A percentile compares a stretch with the other conserved stretches of the same genome.
These are phyloP conservation scores for Xerophyta viscosa DNA, from an alignment of 106 monocot genomes.

Conservation along the genomic window DNA sequence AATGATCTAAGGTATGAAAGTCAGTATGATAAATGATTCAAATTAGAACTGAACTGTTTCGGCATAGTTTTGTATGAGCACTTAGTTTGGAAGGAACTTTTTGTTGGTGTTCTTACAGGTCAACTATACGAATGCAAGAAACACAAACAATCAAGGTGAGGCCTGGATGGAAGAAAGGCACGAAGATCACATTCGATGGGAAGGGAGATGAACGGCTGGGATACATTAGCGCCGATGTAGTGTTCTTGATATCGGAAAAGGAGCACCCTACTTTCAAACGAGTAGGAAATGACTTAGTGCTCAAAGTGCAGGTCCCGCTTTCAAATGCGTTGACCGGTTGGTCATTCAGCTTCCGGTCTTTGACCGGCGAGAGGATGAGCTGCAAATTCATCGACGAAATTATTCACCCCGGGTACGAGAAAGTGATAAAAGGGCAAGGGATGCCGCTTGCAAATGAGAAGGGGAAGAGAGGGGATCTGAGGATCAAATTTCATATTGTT, in stretches of 20 bases:
- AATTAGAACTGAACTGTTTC: no score
- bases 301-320: conserved; percentile 55
- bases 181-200: conserved; percentile 46
- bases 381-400: conserved; percentile 46
- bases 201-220: conserved; percentile 56
- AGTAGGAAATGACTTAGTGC: conserved; percentile 53
- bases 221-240: conserved; percentile 35
- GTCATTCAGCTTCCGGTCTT: conserved; percentile 45
- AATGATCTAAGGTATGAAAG: no score
- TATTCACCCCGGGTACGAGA: conserved; percentile 61
- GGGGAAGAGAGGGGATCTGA: conserved; percentile 41
- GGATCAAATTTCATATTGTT: conserved; percentile 46
- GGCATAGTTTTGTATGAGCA: no score
- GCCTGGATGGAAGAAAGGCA: conserved; percentile 68
- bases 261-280: conserved; percentile 61
- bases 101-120: no score
- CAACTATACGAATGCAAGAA: conserved; percentile 39
- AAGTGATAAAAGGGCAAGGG: conserved; percentile 52
- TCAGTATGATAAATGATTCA: no score
- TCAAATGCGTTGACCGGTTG: conserved; percentile 65
- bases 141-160: conserved; percentile 40
- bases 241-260: conserved; percentile 50
- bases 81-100: no score
- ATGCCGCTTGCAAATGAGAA: conserved; percentile 53
- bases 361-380: conserved; percentile 54